Percentiles rank a stretch among this genome's conserved stretches.
phyloP scores from a whole-genome alignment of 768 basidiomycete species.

The Collybiopsis luxurians region DNA sequence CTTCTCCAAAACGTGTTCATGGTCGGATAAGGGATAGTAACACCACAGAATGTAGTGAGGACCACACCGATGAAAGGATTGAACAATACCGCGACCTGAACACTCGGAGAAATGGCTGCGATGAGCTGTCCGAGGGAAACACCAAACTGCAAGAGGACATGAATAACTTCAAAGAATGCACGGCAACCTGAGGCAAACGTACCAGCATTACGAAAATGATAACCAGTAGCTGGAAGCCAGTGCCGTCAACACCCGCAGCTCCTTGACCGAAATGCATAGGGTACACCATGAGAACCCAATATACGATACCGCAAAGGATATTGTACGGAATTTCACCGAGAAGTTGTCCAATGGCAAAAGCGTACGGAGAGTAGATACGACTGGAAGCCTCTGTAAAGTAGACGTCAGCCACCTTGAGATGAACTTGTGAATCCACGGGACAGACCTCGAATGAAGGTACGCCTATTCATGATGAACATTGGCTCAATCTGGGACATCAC shows the following conservation, averaged over 20 bases:
- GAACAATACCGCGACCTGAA: slow-evolving; percentile 77
- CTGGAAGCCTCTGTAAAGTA: slow-evolving; percentile 63
- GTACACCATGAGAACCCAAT: slow-evolving; percentile 71
- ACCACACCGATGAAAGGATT: slow-evolving; percentile 72
- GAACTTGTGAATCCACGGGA: background rate
- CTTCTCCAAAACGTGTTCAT: slow-evolving; percentile 66
- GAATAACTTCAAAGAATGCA: background rate
- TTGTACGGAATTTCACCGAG: slow-evolving; percentile 80
- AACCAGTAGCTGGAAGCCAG: slow-evolving; percentile 70
- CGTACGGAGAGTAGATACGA: slow-evolving; percentile 82
- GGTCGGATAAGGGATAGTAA: slow-evolving; percentile 67
- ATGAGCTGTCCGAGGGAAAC: slow-evolving; percentile 76
- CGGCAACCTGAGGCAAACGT: background rate
- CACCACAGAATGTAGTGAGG: slow-evolving; percentile 76
- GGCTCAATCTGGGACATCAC: slow-evolving; percentile 83
- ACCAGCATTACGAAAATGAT: slow-evolving; percentile 62
- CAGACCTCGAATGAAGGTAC: slow-evolving; percentile 36
- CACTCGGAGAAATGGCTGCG: slow-evolving; percentile 71
- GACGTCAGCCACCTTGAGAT: slow-evolving; percentile 13
- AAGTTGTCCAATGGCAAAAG: slow-evolving; percentile 82
- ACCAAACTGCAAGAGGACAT: slow-evolving; percentile 38
- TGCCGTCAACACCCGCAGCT: slow-evolving; percentile 54
- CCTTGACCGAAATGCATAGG: slow-evolving; percentile 49
- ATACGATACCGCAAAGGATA: slow-evolving; percentile 64
- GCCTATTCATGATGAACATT: slow-evolving; percentile 72